Evolutionary conservation across 2,329 filamentous ascomycete genomes (phyloP), one percentile per base, ranked within the genome.

Genomic region (Rhytidhysteron rufulum): DNA sequence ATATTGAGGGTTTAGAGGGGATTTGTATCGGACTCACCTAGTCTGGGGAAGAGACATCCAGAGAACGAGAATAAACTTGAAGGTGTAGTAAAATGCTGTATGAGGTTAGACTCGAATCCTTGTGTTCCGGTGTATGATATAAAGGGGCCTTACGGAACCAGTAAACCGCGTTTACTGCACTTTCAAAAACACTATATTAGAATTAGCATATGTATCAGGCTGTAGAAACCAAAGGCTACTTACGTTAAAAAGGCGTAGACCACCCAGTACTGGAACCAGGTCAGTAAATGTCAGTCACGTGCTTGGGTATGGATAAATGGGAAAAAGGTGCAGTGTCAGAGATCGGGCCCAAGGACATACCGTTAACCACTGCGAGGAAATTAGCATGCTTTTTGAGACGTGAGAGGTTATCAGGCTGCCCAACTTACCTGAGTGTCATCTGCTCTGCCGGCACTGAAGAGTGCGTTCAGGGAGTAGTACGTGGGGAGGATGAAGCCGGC

Each of bases 21-120:
- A n/a, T n/a, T n/a, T n/a, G n/a, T n/a, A n/a, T n/a, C n/a, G n/a
- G n/a, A 74, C 85, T 66, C 84, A 96, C 91, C 78, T 77, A 77
- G 94, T 96, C 70, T 87, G 80, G 68, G 93, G 93, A 62, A 98
- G 88, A 57, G 91, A 83, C 74, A 98, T 89, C 93, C 93, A 98
- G 68, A 98, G 83, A 60, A 97, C 79, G 68, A 97, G 86, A 65
- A 94, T 76, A 66, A 98, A 96, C 81, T 98, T 98, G 86, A 98
- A 97, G 66, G 90, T 91, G 74, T 88, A 98, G 85, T 98, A 98
- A 77, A 98, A 98, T 65, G 93, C 71, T 69, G 41, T n/a, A 7
- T 24, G 6, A 25, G 30, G 41, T 62, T 39, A 60, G 51, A 37
- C 16, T 29, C 36, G 22, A 9, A 20, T 32, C 6, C 16, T 6